Conservation (phyloP, 495 filamentous ascomycete genomes). For the Xylaria telfairii region DNA sequence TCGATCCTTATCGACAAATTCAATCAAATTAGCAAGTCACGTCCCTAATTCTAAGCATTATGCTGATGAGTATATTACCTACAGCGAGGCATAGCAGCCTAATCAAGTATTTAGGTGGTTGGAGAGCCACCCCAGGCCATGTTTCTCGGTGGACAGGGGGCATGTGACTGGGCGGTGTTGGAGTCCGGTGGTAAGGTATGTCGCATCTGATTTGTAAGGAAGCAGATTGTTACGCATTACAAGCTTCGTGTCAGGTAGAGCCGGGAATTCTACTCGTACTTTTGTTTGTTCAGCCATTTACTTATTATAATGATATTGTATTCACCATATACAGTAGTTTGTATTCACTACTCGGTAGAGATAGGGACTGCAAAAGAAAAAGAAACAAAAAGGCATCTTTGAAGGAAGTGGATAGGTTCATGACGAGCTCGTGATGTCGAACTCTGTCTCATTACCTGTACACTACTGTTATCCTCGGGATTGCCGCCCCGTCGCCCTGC, state of each 20-base stretch:
- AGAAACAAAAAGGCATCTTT: neutral
- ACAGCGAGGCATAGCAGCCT: neutral
- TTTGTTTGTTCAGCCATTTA: neutral
- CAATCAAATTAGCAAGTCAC: neutral
- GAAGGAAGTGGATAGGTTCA: neutral
- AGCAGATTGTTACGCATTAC: slow-evolving; percentile 2
- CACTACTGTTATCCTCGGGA: slow-evolving; percentile 8
- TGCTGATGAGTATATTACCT: neutral
- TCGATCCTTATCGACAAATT: neutral
- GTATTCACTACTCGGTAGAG: too few species aligned
- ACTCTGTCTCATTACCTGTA: neutral
- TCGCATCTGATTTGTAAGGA: slow-evolving; percentile 25
- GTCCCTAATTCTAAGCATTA: neutral
- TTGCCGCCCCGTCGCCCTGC: slow-evolving; percentile 3
- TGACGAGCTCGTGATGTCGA: neutral
- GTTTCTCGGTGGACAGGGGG: slow-evolving; percentile 14
- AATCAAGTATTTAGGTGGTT: slow-evolving; percentile 7
- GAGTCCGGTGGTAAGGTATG: slow-evolving; percentile 9
- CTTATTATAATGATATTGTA: too few species aligned
- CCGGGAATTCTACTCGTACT: neutral
- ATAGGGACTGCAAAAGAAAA: neutral
- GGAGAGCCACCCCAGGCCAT: neutral
- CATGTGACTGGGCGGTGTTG: slow-evolving; percentile 2
- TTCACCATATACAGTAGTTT: too few species aligned
- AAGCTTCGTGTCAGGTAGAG: slow-evolving; percentile 10